These are phyloP conservation scores for Umbelopsis vinacea DNA, from an alignment of 192 early-diverging fungal genomes.

Conservation along the genomic window DNA sequence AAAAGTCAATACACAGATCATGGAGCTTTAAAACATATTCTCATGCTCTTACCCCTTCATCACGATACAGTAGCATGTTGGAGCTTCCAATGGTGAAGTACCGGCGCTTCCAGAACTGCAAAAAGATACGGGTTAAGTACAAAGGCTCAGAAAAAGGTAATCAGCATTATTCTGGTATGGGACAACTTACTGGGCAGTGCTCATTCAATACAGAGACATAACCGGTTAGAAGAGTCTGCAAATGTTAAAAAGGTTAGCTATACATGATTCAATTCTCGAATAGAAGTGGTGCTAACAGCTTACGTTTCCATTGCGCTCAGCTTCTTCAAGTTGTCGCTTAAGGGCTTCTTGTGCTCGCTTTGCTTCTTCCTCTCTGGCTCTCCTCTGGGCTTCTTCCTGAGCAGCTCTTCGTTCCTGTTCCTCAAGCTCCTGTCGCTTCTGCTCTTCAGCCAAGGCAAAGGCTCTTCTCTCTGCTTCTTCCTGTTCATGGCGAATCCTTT, in stretches of 20 bases:
- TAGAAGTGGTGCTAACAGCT: neutral
- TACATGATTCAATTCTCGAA: too few species aligned
- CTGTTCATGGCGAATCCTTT: conserved; percentile 40
- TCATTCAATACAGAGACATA: conserved; percentile 35
- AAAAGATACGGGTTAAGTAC: neutral
- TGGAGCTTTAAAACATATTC: too few species aligned
- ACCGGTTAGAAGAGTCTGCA: conserved; percentile 33
- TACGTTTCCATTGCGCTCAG: conserved; percentile 48
- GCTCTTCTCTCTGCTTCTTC: conserved; percentile 39
- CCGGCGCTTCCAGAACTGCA: conserved; percentile 62
- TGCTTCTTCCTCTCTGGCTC: conserved; percentile 15
- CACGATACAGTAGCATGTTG: conserved; percentile 51
- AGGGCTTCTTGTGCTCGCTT: conserved; percentile 19
- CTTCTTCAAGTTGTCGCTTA: conserved; percentile 30
- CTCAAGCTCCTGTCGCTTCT: conserved; percentile 39
- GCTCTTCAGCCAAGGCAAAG: conserved; percentile 43
- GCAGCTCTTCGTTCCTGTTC: conserved; percentile 44
- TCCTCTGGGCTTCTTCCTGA: conserved; percentile 47
- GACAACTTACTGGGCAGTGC: conserved; percentile 29
- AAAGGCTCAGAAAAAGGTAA: neutral
- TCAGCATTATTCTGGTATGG: neutral
- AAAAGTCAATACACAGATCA: neutral
- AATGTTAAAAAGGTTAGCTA: conserved; percentile 4
- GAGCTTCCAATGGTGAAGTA: conserved; percentile 61
- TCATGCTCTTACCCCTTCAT: conserved; percentile 37